Evolutionary conservation across 163 green algal species (phyloP).

Genomic region (Chloromonas sp.): DNA sequence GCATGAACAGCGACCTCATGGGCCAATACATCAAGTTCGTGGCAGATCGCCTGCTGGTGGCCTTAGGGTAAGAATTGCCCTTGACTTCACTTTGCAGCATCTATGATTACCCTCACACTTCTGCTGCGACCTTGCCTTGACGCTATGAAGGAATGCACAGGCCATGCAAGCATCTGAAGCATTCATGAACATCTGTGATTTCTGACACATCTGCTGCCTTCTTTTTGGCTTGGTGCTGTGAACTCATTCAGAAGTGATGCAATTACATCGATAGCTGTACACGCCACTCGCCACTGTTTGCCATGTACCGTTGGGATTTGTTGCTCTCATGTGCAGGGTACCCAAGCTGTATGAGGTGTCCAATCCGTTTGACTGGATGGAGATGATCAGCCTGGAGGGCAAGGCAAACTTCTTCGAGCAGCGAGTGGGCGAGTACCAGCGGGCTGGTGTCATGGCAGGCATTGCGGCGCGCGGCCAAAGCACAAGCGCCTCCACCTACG

Average conservation of each 20-base stretch:
- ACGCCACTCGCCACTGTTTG: no score
- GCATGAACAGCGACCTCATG: slow-evolving; percentile 96
- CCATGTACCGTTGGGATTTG: no score
- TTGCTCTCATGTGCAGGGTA: slow-evolving; percentile 14
- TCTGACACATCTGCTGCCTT: no score
- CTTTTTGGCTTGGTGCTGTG: no score
- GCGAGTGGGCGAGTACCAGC: slow-evolving; percentile 97
- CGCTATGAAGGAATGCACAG: no score
- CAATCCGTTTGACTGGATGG: slow-evolving; percentile 99
- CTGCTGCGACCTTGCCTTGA: no score
- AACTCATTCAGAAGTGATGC: no score
- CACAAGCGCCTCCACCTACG: not conserved
- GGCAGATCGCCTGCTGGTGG: slow-evolving; percentile 89
- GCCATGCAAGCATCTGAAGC: no score
- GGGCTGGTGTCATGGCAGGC: slow-evolving; percentile 80
- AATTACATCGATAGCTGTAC: no score
- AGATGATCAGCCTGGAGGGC: slow-evolving; percentile 92
- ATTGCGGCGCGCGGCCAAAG: not conserved
- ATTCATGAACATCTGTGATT: no score
- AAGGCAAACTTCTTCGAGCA: slow-evolving; percentile 99
- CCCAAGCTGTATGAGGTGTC: slow-evolving; percentile 76
- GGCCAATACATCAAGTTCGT: slow-evolving; percentile 96
- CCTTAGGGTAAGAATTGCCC: slow-evolving; percentile 41
- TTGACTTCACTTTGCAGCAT: no score
- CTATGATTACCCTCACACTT: no score